phyloP scores from a whole-genome alignment of 164 flowering plant species.

The Nelumbo lutea region DNA sequence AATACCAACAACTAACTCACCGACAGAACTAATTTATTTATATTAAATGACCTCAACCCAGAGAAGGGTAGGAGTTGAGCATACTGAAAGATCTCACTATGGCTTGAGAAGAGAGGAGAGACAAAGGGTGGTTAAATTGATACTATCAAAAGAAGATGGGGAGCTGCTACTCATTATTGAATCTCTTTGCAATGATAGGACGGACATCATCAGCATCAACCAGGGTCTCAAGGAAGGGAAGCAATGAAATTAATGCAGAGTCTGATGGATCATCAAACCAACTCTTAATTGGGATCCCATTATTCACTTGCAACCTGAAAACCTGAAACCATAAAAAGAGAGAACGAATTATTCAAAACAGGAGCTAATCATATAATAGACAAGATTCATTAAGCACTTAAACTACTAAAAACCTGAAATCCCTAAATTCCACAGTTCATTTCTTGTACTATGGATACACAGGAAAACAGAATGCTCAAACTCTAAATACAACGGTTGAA shows the following conservation, averaged over 20 bases:
- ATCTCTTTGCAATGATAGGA: conserved; percentile 82
- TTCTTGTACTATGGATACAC: background rate
- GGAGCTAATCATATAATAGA: conserved; percentile 1
- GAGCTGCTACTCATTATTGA: conserved; percentile 62
- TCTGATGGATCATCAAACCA: conserved; percentile 90
- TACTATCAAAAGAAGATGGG: conserved; percentile 20
- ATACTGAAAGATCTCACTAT: conserved; percentile 11
- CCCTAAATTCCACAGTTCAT: background rate
- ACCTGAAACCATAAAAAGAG: conserved; percentile 55
- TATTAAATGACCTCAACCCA: conserved; percentile 15
- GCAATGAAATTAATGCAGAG: conserved; percentile 50
- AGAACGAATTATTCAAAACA: conserved; percentile 7
- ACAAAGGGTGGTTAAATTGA: conserved; percentile 13
- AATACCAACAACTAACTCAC: conserved; percentile 18
- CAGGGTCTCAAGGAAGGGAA: conserved; percentile 73
- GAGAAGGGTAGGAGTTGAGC: conserved; percentile 12
- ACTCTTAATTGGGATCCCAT: conserved; percentile 90
- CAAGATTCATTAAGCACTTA: background rate
- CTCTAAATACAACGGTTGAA: background rate
- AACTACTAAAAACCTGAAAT: background rate
- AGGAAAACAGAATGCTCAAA: background rate
- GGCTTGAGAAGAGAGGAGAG: conserved; percentile 13
- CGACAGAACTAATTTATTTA: conserved; percentile 21
- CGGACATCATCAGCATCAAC: conserved; percentile 88
- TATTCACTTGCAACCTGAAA: conserved; percentile 85